Conservation (phyloP, 306 rosid genomes). For the Lagenaria siceraria region DNA sequence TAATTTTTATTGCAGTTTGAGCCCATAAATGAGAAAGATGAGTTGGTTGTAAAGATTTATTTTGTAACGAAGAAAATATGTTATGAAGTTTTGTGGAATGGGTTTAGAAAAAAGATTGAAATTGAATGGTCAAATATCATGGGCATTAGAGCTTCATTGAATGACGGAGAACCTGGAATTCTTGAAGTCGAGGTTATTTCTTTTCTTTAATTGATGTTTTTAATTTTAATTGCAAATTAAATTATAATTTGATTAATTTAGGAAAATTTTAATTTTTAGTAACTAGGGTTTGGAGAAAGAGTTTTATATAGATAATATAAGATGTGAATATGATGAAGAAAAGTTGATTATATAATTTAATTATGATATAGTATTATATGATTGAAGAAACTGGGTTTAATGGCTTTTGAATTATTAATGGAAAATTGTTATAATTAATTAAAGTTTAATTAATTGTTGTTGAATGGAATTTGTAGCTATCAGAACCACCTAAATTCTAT, state of each 20-base stretch:
- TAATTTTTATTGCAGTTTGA: background rate
- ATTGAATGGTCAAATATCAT: background rate
- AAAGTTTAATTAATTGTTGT: no score
- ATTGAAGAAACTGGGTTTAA: background rate
- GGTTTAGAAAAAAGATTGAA: background rate
- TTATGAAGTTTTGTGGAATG: background rate
- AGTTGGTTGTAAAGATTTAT: background rate
- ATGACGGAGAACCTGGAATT: background rate
- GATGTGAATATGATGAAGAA: no score
- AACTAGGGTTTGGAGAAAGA: background rate
- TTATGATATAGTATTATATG: no score
- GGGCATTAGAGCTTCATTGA: background rate
- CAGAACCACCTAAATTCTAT: background rate
- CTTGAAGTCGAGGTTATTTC: background rate
- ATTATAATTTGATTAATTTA: no score
- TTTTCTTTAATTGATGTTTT: no score
- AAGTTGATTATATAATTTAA: no score
- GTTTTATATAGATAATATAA: no score
- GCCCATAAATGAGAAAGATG: background rate
- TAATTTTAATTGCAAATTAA: no score
- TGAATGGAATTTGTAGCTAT: background rate
- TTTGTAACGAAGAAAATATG: background rate
- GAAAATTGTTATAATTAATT: no score
- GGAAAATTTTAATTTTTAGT: background rate
- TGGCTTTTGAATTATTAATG: no score